Percentiles rank a stretch among this genome's conserved stretches.
Evolutionary conservation across 2,329 filamentous ascomycete genomes (phyloP).

Genomic region (Colletotrichum sp.): DNA sequence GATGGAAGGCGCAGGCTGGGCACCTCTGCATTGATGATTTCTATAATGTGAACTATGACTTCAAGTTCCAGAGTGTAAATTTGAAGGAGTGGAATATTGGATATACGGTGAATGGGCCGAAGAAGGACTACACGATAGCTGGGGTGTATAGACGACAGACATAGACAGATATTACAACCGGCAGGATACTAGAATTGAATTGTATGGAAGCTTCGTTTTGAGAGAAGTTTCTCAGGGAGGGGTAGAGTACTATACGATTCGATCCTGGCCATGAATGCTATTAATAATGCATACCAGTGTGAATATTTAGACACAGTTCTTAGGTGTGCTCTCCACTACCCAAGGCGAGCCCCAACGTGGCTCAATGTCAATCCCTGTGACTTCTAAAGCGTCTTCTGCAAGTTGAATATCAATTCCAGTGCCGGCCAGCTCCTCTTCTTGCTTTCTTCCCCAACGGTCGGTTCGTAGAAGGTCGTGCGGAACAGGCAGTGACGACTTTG

Average conservation of each 20-base stretch:
- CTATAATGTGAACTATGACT: constrained; percentile 74
- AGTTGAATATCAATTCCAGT: constrained; percentile 31
- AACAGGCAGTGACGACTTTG: too few species aligned
- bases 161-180: neutral
- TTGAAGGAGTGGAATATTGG: constrained; percentile 63
- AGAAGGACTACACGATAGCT: constrained; percentile 73
- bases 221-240: neutral
- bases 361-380: constrained; percentile 43
- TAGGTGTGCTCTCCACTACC: neutral
- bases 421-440: constrained; percentile 3
- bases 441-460: neutral
- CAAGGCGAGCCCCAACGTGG: constrained; percentile 26
- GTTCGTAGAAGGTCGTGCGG: neutral
- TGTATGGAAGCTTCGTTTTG: neutral
- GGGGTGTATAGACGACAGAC: constrained; percentile 53
- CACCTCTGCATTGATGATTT: constrained; percentile 76
- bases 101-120: constrained; percentile 73
- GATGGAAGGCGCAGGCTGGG: constrained; percentile 69
- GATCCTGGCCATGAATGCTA: neutral
- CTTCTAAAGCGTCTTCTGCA: constrained; percentile 38
- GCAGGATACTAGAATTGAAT: neutral
- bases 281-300: neutral
- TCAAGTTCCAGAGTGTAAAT: constrained; percentile 63
- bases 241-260: neutral
- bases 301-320: neutral